Evolutionary conservation across 257 asterid genomes (phyloP), one percentile per base, ranked within the genome.

Genomic region (Eustoma russellianum): DNA sequence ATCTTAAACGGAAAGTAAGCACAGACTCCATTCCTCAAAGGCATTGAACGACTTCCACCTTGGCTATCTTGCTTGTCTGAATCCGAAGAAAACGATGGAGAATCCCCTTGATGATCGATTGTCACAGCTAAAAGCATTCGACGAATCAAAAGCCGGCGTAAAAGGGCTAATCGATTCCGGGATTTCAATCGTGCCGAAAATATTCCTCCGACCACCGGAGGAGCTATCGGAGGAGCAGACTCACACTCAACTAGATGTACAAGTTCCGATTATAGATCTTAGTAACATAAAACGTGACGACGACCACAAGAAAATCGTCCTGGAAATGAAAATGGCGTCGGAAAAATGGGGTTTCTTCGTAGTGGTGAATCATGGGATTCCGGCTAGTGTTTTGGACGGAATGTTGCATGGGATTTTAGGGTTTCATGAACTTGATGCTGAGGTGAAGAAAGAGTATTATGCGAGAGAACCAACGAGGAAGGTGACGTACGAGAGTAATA

Each of bases 331-430:
- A 38, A 33, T n/a, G 10, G 94, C 96, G 9, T 79, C 89, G 0
- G 67, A 64, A 30, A 74, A 73, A 28, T 77, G 80, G 79, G 95
- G 93, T 9, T 67, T 88, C 41, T 88, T 88, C 70, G 82, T 63
- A 52, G 65, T 82, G 12, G 70, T 73, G 56, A 82, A 88, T 60
- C 95, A 85, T 61, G 88, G 95, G 3, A 65, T 88, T 17, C 64
- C 73, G 2, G 8, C 0, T 17, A 46, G 61, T 13, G 81, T 82
- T 15, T 28, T 82, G 56, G 90, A 74, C 6, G 77, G 59, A 1
- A 80, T 82, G 77, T 13, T 84, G 2, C 68, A 62, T n/a, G 93
- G 93, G 5, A 57, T 69, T 6, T 65, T 66, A 46, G 52, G 30
- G 44, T 88, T 88, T 58, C 88, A 84, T 13, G 95, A 88, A 7